Evolutionary conservation across 108 stramenopile genomes (phyloP).

Genomic region (Craspedostauros australis): DNA sequence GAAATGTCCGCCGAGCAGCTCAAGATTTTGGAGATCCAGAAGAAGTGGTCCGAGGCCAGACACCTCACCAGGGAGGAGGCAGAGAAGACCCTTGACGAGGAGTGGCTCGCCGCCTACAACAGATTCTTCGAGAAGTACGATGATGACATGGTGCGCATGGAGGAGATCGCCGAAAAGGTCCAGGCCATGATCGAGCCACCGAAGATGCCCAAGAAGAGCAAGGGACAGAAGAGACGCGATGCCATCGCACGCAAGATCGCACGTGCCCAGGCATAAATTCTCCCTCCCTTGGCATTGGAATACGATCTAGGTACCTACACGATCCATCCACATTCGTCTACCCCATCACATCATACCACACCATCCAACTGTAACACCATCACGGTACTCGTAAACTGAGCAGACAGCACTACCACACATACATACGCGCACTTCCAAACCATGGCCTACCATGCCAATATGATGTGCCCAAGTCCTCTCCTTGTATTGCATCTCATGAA

Average conservation of each 20-base stretch:
- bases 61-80: conserved; percentile 50
- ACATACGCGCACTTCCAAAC: too few species aligned
- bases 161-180: conserved; percentile 47
- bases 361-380: too few species aligned
- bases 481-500: too few species aligned
- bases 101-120: conserved; percentile 75
- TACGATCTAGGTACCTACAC: too few species aligned
- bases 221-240: conserved; percentile 74
- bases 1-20: conserved; percentile 31
- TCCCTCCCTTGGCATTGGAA: too few species aligned
- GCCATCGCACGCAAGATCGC: conserved; percentile 42
- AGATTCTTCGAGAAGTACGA: conserved; percentile 56
- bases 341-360: too few species aligned
- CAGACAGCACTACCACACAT: too few species aligned
- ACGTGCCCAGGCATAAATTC: conserved; percentile 15
- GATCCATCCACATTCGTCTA: too few species aligned
- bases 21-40: conserved; percentile 33
- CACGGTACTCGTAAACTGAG: too few species aligned
- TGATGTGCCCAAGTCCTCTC: too few species aligned
- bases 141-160: conserved; percentile 55
- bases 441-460: too few species aligned
- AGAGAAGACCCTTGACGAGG: conserved; percentile 42
- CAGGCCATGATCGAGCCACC: conserved; percentile 58
- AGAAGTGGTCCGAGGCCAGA: conserved; percentile 65
- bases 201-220: conserved; percentile 59